Base-by-base conservation (phyloP, 23 red algal species). In the Rhodosorus marinus region DNA sequence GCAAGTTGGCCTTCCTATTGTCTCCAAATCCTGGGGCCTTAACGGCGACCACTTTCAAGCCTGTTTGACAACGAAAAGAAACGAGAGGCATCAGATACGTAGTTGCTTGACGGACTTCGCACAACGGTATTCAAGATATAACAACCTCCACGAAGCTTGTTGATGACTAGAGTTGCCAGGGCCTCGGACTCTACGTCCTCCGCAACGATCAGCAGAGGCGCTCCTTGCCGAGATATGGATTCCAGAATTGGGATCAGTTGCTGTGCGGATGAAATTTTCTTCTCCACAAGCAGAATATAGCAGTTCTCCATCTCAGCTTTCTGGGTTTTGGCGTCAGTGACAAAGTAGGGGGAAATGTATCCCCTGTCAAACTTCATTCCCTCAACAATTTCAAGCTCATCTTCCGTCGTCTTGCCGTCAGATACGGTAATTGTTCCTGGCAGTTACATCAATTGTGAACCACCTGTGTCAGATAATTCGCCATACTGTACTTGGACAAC, bases 131-230 rank as follows among this genome's bases (percentile, higher is more conserved):
- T n/a, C n/a, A n/a, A n/a, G n/a, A n/a, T n/a, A n/a, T n/a, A n/a
- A n/a, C n/a, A n/a, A n/a, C n/a, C 87, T 15, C 75, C 64, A 20
- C 77, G 72, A n/a, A 94, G 63, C 42, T 94, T 94, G 75, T 94
- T 94, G 20, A 94, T 79, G 11, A 94, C 77, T 30, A 94, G 66
- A 23, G 87, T 94, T 3, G 87, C 87, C 42, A 94, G 67, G n/a
- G 87, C 87, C 68, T 94, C 87, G 29, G 76, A 83, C 31, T 94
- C 87, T 8, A 94, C 87, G 60, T 94, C 87, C 49, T 94, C 87
- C n/a, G 87, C 87, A 54, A 94, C 75, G 41, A 94, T 94, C 23
- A 94, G 54, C 20, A 94, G 63, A 45, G 76, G 87, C 14, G 77
- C 62, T 47, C 77, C 77, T 19, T 71, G 70, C 59, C 81, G 74